A percentile compares a stretch with the other conserved stretches of the same genome.
Conservation (phyloP, 345 rosid genomes). For the Raphanus raphanistrum region DNA sequence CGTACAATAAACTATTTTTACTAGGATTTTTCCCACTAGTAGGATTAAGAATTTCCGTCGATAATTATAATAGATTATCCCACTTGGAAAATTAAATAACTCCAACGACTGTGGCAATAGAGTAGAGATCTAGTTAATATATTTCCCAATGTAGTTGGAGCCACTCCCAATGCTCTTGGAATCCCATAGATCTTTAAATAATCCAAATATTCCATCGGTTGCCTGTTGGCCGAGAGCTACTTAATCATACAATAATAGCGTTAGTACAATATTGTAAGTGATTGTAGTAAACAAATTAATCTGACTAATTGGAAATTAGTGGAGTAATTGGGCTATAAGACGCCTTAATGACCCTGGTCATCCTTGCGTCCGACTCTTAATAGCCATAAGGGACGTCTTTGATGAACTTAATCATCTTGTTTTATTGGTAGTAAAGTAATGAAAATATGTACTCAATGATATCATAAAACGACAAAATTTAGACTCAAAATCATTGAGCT, state of each 20-base stretch:
- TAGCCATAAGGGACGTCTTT: conserved; percentile 33
- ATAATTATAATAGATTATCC: conserved; percentile 15
- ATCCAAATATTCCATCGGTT: background rate
- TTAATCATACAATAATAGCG: conserved; percentile 9
- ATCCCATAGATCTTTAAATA: conserved; percentile 34
- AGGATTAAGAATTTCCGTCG: conserved; percentile 7
- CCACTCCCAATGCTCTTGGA: conserved; percentile 41
- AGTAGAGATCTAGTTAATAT: conserved; percentile 6
- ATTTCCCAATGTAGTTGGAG: conserved; percentile 36
- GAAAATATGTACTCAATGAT: background rate
- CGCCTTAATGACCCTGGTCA: conserved; percentile 24
- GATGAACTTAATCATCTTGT: conserved; percentile 16
- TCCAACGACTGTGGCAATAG: conserved; percentile 18
- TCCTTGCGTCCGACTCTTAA: conserved; percentile 33
- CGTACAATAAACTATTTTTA: conserved; percentile 2
- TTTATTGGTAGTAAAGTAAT: conserved; percentile 14
- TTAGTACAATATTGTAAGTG: background rate
- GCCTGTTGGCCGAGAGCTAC: conserved; percentile 36
- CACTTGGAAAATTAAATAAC: conserved; percentile 14
- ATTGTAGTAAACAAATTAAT: conserved; percentile 17
- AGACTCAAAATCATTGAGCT: conserved; percentile 13
- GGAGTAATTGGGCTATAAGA: conserved; percentile 24
- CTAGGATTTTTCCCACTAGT: conserved; percentile 10
- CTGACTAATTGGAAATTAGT: conserved; percentile 26
- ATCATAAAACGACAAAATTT: background rate